Evolutionary conservation across 352 stramenopile genomes (phyloP).

Genomic region (Nothophytophthora sp.): DNA sequence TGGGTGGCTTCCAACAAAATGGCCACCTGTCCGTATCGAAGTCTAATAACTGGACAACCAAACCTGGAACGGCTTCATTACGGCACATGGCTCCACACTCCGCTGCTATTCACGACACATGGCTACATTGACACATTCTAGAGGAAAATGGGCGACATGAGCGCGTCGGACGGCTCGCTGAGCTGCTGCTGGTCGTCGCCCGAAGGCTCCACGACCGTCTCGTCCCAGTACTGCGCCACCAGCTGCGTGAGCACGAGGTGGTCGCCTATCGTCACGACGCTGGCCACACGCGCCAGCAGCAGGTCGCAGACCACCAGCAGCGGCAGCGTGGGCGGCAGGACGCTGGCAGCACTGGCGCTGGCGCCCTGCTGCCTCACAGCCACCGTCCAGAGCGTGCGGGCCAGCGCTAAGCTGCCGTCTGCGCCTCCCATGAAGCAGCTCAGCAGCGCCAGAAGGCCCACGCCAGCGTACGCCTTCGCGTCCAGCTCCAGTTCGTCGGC

Average conservation of each 20-base stretch:
- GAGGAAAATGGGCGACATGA: too few species aligned
- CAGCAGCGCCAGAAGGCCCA: constrained; percentile 26
- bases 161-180: too few species aligned
- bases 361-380: constrained; percentile 6
- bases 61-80: too few species aligned
- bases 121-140: too few species aligned
- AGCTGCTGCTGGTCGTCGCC: background rate
- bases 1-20: too few species aligned
- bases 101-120: too few species aligned
- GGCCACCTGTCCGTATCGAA: too few species aligned
- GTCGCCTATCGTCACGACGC: constrained; percentile 34
- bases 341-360: constrained; percentile 3
- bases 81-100: too few species aligned
- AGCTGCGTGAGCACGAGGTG: constrained; percentile 46
- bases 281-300: constrained; percentile 33
- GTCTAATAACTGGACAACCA: too few species aligned
- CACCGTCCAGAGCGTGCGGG: constrained; percentile 25
- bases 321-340: constrained; percentile 28
- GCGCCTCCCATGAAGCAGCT: constrained; percentile 48
- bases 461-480: constrained; percentile 10
- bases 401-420: constrained; percentile 20
- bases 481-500: constrained; percentile 13
- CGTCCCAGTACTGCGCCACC: constrained; percentile 43
- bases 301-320: constrained; percentile 45
- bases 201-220: constrained; percentile 27